A percentile compares a stretch with the other conserved stretches of the same genome.
phyloP scores from a whole-genome alignment of 2,329 filamentous ascomycete genomes.

The Diaporthe aspalathi region DNA sequence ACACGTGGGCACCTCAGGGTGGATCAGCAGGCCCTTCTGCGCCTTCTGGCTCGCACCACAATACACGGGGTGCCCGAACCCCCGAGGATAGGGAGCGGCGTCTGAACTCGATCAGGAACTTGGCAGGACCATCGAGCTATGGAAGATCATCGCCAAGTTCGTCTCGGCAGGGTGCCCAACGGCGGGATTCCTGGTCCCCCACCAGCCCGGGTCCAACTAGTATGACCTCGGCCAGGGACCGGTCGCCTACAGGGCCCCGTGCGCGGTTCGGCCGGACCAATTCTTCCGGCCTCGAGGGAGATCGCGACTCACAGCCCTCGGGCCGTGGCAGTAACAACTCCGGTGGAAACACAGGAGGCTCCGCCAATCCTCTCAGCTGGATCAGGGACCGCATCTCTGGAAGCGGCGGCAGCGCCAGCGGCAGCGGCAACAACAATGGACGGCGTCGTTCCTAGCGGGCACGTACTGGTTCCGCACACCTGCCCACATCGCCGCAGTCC shows the following conservation, averaged over 20 bases:
- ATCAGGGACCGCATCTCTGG: constrained; percentile 43
- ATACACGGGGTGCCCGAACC: constrained; percentile 33
- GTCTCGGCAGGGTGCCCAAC: constrained; percentile 12
- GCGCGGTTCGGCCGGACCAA: constrained; percentile 9
- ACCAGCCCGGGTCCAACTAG: constrained; percentile 35
- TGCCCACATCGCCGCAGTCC: background rate
- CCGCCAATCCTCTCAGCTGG: constrained; percentile 42
- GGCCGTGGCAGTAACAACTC: constrained; percentile 20
- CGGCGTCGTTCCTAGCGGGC: constrained; percentile 37
- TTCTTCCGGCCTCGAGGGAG: constrained; percentile 28
- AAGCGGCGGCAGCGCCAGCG: constrained; percentile 12
- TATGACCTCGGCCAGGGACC: constrained; percentile 32
- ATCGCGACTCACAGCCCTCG: constrained; percentile 14
- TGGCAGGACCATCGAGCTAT: constrained; percentile 35
- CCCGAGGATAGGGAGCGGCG: constrained; percentile 40
- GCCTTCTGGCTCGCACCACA: constrained; percentile 21
- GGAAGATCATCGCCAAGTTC: constrained; percentile 6
- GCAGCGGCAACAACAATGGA: constrained; percentile 17
- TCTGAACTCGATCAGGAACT: constrained; percentile 44
- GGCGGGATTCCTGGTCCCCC: constrained; percentile 39
- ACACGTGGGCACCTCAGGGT: background rate
- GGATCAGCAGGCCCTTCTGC: constrained; percentile 14
- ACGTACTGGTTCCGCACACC: background rate
- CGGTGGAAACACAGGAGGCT: constrained; percentile 29
- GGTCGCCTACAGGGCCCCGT: constrained; percentile 32